Conservation (phyloP, 441 rosid genomes). For the Manihot esculenta region DNA sequence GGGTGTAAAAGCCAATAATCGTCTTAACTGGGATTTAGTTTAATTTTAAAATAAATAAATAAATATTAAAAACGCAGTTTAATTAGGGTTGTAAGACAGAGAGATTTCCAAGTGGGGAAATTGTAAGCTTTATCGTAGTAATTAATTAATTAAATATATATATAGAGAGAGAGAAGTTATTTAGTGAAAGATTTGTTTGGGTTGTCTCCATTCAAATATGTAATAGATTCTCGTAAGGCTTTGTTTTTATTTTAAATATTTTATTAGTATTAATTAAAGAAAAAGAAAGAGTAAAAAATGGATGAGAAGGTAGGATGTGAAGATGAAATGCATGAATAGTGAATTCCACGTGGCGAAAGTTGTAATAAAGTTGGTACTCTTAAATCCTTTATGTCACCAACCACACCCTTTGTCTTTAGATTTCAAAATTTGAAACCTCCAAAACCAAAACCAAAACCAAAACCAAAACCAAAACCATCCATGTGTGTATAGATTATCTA, state of each 20-base stretch:
- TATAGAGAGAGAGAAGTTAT: conserved; percentile 12
- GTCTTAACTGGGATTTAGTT: conserved; percentile 1
- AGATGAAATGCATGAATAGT: no score
- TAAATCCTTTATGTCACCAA: conserved; percentile 20
- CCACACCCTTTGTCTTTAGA: conserved; percentile 1
- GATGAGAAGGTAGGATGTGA: no score
- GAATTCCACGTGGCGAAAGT: conserved; percentile 29
- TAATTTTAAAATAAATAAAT: not conserved
- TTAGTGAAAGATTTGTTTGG: conserved; percentile 30
- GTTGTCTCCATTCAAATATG: conserved; percentile 39
- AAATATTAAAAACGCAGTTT: no score
- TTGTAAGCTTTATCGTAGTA: conserved; percentile 33
- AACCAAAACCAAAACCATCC: no score
- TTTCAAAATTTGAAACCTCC: conserved; percentile 57
- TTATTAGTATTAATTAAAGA: no score
- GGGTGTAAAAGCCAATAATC: conserved; percentile 10
- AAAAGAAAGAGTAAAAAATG: no score
- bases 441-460: no score
- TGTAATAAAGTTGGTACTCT: conserved; percentile 17
- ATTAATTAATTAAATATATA: conserved; percentile 13
- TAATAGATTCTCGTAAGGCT: conserved; percentile 35
- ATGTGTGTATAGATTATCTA: no score
- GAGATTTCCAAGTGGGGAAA: conserved; percentile 27
- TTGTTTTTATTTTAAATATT: not conserved
- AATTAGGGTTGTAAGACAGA: not conserved